A percentile compares a stretch with the other conserved stretches of the same genome.
Evolutionary conservation across 345 rosid genomes (phyloP).

Genomic region (Syzygium jambos): DNA sequence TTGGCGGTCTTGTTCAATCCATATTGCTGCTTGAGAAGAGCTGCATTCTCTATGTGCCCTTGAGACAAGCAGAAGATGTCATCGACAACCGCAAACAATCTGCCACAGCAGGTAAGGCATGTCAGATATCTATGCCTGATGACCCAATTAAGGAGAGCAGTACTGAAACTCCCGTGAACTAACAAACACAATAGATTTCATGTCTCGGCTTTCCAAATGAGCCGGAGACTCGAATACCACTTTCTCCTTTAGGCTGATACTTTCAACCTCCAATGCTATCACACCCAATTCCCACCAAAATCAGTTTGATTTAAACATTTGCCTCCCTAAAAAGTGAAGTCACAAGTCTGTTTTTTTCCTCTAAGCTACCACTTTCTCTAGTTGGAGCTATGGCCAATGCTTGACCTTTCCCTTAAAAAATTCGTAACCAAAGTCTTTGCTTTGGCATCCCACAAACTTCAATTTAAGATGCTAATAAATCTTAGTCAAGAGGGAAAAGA

Average conservation of each 20-base stretch:
- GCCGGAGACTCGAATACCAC: not conserved
- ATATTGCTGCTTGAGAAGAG: not conserved
- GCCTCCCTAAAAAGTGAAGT: not conserved
- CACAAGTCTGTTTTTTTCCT: not conserved
- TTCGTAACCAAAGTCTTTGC: no score
- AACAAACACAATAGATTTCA: not conserved
- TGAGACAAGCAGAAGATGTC: slow-evolving; percentile 93
- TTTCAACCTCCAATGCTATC: not conserved
- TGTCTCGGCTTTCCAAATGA: not conserved
- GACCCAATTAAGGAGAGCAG: not conserved
- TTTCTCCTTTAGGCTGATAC: not conserved
- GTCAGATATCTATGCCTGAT: not conserved
- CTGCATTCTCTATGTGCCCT: slow-evolving; percentile 86
- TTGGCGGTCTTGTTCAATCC: no score
- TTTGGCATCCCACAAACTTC: no score
- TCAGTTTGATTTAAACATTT: not conserved
- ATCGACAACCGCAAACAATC: slow-evolving; percentile 84
- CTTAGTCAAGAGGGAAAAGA: no score
- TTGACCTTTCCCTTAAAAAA: no score
- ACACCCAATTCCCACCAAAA: not conserved
- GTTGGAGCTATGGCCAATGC: no score
- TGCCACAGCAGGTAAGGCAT: slow-evolving; percentile 6
- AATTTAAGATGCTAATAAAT: no score
- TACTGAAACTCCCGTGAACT: not conserved
- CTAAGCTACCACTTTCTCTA: not conserved